Conservation (phyloP, 352 stramenopile genomes). For the Pythium periplocum region DNA sequence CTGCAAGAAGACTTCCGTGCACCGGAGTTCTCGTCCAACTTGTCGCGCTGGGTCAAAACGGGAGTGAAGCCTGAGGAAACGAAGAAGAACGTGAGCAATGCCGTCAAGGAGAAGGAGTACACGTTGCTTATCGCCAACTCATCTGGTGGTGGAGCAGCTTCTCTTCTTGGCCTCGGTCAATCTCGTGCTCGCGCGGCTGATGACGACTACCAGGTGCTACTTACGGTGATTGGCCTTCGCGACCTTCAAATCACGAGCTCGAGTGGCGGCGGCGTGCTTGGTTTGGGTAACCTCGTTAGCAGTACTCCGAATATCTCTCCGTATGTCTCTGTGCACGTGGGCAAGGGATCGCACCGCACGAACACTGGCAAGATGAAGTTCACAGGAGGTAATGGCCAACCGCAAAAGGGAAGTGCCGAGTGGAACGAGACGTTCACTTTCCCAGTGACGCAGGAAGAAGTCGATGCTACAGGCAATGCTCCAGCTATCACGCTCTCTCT, state of each 20-base stretch:
- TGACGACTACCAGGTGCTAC: constrained; percentile 63
- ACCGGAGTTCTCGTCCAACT: constrained; percentile 60
- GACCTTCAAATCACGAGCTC: constrained; percentile 63
- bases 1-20: constrained; percentile 75
- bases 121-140: constrained; percentile 56
- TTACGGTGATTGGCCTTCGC: constrained; percentile 52
- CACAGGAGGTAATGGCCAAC: constrained; percentile 15
- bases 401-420: constrained; percentile 48
- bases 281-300: constrained; percentile 67
- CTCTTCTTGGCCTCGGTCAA: constrained; percentile 13
- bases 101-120: constrained; percentile 75
- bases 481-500: constrained; percentile 26
- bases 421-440: constrained; percentile 86
- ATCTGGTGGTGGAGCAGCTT: constrained; percentile 17
- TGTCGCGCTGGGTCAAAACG: constrained; percentile 78
- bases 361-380: constrained; percentile 70
- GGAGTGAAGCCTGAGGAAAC: constrained; percentile 69
- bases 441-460: constrained; percentile 46
- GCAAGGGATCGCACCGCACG: constrained; percentile 59
- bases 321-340: constrained; percentile 73
- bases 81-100: constrained; percentile 79
- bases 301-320: constrained; percentile 74
- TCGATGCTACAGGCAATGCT: constrained; percentile 16
- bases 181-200: constrained; percentile 19
- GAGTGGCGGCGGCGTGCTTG: constrained; percentile 60